These are phyloP conservation scores for Prunus fruticosa DNA, from an alignment of 306 rosid genomes.

Conservation along the genomic window DNA sequence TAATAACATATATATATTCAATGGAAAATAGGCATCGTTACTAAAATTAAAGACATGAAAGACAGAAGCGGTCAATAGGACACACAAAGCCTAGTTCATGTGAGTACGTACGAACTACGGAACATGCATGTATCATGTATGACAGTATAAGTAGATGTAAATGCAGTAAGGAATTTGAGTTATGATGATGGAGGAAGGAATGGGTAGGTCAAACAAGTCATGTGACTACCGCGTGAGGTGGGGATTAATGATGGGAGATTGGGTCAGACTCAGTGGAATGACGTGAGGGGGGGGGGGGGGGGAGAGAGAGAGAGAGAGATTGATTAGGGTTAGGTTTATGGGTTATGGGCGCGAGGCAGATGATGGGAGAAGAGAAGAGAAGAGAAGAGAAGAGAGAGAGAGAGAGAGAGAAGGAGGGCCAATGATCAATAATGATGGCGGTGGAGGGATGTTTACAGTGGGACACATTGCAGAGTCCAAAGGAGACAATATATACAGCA, in stretches of 20 bases:
- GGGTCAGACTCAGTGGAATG: conserved; percentile 38
- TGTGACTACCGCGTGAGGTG: conserved; percentile 47
- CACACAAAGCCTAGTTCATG: not conserved
- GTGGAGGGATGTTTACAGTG: not conserved
- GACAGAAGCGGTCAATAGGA: not conserved
- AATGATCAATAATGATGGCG: conserved; percentile 18
- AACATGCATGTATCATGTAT: not conserved
- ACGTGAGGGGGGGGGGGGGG: conserved; percentile 37
- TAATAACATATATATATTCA: too few species aligned
- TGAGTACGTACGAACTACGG: not conserved
- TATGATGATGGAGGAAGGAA: not conserved
- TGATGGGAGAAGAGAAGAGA: too few species aligned
- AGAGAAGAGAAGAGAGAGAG: not conserved
- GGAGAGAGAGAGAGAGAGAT: too few species aligned
- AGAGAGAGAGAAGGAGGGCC: too few species aligned
- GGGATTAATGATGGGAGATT: conserved; percentile 11
- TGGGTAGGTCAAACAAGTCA: conserved; percentile 16
- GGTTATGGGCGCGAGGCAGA: conserved; percentile 32
- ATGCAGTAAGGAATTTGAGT: not conserved
- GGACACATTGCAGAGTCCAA: conserved; percentile 32
- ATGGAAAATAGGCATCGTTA: too few species aligned
- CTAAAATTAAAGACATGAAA: not conserved
- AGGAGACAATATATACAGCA: conserved; percentile 48
- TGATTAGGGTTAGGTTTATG: not conserved
- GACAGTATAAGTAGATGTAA: not conserved